A percentile compares a stretch with the other conserved stretches of the same genome.
These are phyloP conservation scores for Trichophyton equinum DNA, from an alignment of 2,329 filamentous ascomycete genomes.

Conservation along the genomic window DNA sequence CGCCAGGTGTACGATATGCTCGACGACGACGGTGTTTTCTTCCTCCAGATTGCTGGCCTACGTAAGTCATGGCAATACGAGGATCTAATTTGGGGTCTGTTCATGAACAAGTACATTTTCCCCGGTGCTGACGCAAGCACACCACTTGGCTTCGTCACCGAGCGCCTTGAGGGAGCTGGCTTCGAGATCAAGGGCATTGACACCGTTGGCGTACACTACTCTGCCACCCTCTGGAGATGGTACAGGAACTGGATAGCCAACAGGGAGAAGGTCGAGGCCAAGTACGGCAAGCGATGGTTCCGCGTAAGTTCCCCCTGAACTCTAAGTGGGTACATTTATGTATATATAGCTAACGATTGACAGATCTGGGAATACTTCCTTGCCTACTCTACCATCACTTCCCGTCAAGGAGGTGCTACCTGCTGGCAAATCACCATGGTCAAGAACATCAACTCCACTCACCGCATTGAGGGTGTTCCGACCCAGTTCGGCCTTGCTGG, in stretches of 20 bases:
- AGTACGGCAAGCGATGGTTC: constrained; percentile 94
- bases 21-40: constrained; percentile 90
- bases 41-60: constrained; percentile 88
- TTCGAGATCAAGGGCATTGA: constrained; percentile 88
- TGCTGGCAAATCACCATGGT: constrained; percentile 79
- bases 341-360: neutral
- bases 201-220: constrained; percentile 94
- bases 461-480: constrained; percentile 62
- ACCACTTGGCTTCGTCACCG: constrained; percentile 75
- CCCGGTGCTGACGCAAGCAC: constrained; percentile 92
- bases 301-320: constrained; percentile 48
- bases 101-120: constrained; percentile 99
- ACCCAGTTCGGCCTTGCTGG: constrained; percentile 57
- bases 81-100: constrained; percentile 93
- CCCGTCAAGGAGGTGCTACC: constrained; percentile 69
- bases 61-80: constrained; percentile 96
- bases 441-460: constrained; percentile 81
- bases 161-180: constrained; percentile 71
- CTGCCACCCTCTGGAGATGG: constrained; percentile 92
- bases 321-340: neutral
- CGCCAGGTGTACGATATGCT: constrained; percentile 89
- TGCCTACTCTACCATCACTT: constrained; percentile 70
- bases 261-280: constrained; percentile 79
- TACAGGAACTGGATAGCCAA: constrained; percentile 98
- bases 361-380: constrained; percentile 90